A percentile compares a stretch with the other conserved stretches of the same genome.
These are phyloP conservation scores for Bacterosira constricta DNA, from an alignment of 108 stramenopile genomes.

Conservation along the genomic window DNA sequence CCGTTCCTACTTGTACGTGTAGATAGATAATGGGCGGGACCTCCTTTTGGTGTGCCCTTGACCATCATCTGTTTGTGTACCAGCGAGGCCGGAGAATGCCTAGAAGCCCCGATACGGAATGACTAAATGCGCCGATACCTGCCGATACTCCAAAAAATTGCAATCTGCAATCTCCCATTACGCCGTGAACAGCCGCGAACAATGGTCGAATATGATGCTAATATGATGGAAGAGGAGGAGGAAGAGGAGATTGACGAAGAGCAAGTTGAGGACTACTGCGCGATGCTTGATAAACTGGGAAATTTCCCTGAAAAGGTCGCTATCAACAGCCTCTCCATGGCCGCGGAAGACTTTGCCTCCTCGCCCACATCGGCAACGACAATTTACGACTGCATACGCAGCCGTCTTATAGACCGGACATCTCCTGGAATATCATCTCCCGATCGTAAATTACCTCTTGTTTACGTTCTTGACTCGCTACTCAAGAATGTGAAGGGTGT, in stretches of 20 bases:
- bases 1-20: too few species aligned
- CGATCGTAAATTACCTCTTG: conserved; percentile 73
- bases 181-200: conserved; percentile 69
- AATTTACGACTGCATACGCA: conserved; percentile 73
- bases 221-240: conserved; percentile 60
- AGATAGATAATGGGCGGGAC: too few species aligned
- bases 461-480: conserved; percentile 82
- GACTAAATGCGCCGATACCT: too few species aligned
- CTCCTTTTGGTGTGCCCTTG: too few species aligned
- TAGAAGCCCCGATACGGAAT: too few species aligned
- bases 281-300: conserved; percentile 74
- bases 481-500: conserved; percentile 80
- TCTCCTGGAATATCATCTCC: conserved; percentile 15
- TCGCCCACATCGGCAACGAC: conserved; percentile 49
- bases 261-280: conserved; percentile 77
- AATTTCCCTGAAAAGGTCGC: conserved; percentile 79
- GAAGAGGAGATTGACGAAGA: conserved; percentile 73
- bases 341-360: conserved; percentile 78
- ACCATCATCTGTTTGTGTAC: too few species aligned
- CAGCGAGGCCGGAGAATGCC: too few species aligned
- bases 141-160: too few species aligned
- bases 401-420: conserved; percentile 48
- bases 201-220: conserved; percentile 59
- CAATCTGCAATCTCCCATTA: too few species aligned
- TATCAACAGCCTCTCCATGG: conserved; percentile 83